Percentiles rank a stretch among this genome's conserved stretches.
Conservation (phyloP, 83 land plant species). For the Picea abies region DNA sequence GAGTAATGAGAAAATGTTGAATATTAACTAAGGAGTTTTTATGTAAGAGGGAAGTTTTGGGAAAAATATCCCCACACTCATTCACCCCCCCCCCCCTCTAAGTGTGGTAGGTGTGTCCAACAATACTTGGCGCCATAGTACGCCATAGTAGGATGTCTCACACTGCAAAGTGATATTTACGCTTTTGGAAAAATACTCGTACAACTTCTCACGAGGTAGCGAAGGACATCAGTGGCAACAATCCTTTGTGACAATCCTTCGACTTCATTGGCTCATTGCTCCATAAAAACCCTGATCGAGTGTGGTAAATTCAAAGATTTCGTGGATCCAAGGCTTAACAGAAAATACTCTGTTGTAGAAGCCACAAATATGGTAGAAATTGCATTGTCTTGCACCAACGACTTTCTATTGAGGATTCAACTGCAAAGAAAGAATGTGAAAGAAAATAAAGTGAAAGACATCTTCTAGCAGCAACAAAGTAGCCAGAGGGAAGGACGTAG, state of each 20-base stretch:
- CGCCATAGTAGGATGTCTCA: slow-evolving; percentile 15
- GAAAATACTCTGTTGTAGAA: slow-evolving; percentile 14
- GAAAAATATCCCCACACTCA: too few species aligned
- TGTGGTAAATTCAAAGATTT: slow-evolving; percentile 16
- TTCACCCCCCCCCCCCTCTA: too few species aligned
- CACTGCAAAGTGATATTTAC: slow-evolving; percentile 30
- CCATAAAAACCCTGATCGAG: slow-evolving; percentile 14
- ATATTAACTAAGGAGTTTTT: too few species aligned
- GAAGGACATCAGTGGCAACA: background rate
- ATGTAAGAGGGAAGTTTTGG: too few species aligned
- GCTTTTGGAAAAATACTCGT: slow-evolving; percentile 29
- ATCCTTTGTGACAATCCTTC: background rate
- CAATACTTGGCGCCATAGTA: slow-evolving; percentile 31
- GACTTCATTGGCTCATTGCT: background rate
- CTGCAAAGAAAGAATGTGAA: too few species aligned
- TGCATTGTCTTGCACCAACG: too few species aligned
- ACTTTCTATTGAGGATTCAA: too few species aligned
- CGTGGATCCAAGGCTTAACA: slow-evolving; percentile 21
- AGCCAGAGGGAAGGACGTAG: too few species aligned
- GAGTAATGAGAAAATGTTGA: too few species aligned
- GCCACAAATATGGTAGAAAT: background rate
- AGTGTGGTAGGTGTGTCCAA: too few species aligned
- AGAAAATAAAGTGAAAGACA: too few species aligned
- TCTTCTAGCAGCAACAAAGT: too few species aligned
- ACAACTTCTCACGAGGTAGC: slow-evolving; percentile 18